Percentiles rank a stretch among this genome's conserved stretches.
Conservation (phyloP, 2,329 filamentous ascomycete genomes). For the Helotiales sp. region DNA sequence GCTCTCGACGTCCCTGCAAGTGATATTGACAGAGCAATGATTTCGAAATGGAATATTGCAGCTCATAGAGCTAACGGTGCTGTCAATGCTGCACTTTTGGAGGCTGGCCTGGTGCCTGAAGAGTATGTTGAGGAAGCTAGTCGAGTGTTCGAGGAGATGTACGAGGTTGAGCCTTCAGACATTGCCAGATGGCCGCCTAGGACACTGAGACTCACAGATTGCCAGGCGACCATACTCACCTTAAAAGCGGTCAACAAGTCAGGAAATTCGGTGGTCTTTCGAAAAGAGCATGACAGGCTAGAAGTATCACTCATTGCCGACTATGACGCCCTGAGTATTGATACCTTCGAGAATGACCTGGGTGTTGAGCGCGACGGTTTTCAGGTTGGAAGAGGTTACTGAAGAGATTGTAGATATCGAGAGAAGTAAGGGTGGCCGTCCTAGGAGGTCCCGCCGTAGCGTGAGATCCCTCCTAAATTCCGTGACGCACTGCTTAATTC, state of each 20-base stretch:
- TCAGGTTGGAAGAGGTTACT: background rate
- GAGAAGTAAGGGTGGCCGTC: background rate
- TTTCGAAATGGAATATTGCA: conserved; percentile 14
- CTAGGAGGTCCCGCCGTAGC: background rate
- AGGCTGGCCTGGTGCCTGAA: conserved; percentile 2
- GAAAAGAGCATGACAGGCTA: background rate
- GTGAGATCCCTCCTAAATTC: background rate
- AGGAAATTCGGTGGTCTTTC: background rate
- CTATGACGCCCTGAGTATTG: background rate
- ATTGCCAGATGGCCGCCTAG: background rate
- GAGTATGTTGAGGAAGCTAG: background rate
- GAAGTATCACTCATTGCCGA: background rate
- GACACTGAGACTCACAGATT: background rate
- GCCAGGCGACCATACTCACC: conserved; percentile 4
- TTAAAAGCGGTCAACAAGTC: conserved; percentile 3
- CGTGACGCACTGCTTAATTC: background rate
- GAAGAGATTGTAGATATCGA: background rate
- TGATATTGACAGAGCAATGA: conserved; percentile 6
- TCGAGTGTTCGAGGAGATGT: background rate
- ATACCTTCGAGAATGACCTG: background rate
- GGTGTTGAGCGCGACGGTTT: background rate
- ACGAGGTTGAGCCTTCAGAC: background rate
- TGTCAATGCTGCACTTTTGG: conserved; percentile 18
- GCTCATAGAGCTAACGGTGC: conserved; percentile 17
- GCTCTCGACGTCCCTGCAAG: background rate